Evolutionary conservation across 2,329 filamentous ascomycete genomes (phyloP).

Genomic region (Dissoconium aciculare): DNA sequence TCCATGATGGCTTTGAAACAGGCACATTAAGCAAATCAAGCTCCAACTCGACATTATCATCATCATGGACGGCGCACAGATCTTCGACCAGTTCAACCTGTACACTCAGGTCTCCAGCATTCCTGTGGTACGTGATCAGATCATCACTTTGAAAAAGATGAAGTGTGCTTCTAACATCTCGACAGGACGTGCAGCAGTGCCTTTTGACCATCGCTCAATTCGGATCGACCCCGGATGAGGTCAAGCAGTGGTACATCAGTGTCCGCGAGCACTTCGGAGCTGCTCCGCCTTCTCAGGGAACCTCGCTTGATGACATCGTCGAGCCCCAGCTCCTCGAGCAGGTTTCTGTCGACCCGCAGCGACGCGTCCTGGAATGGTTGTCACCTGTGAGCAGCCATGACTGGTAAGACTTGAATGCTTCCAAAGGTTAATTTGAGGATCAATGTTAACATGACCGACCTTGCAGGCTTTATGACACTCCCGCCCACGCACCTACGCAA

Average conservation of each 20-base stretch:
- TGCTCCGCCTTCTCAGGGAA: neutral
- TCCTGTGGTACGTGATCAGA: neutral
- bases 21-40: no score
- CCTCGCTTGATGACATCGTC: neutral
- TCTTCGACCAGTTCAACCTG: neutral
- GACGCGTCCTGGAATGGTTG: neutral
- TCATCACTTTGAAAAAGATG: no score
- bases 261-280: constrained; percentile 4
- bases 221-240: constrained; percentile 4
- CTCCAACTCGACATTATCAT: no score
- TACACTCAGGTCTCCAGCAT: neutral
- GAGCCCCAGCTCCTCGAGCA: neutral
- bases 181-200: constrained; percentile 5
- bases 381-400: neutral
- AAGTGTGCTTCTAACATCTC: no score
- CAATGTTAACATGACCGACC: no score
- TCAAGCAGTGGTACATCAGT: constrained; percentile 4
- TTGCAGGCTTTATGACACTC: no score
- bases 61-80: neutral
- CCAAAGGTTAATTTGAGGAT: no score
- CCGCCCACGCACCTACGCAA: no score
- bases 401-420: no score
- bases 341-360: neutral
- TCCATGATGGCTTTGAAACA: no score
- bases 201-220: constrained; percentile 5